Percentiles rank a stretch among this genome's conserved stretches.
These are phyloP conservation scores for Globisporangium iwayamae DNA, from an alignment of 352 stramenopile species.

Conservation along the genomic window DNA sequence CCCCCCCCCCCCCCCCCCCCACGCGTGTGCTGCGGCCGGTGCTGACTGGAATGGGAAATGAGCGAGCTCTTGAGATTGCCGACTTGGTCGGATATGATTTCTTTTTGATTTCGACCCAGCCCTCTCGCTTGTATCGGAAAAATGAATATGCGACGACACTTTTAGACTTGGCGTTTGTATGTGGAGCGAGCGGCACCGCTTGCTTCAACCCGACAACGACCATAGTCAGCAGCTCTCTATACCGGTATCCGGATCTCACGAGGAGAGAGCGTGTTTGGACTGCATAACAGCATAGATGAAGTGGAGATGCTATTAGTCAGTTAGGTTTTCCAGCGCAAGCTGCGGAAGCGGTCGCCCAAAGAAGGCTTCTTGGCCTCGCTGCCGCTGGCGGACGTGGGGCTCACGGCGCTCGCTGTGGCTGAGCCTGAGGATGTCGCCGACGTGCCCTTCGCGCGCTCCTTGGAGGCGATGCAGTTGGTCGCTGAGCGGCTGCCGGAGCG, in stretches of 20 bases:
- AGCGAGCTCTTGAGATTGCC: neutral
- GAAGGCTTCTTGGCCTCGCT: slow-evolving; percentile 22
- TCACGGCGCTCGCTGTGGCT: neutral
- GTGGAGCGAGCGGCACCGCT: slow-evolving; percentile 3
- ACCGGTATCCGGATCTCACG: neutral
- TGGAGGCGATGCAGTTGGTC: slow-evolving; percentile 12
- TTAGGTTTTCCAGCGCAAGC: slow-evolving; percentile 26
- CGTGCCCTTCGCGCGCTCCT: slow-evolving; percentile 10
- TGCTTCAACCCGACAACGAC: slow-evolving; percentile 12
- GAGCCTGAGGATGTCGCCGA: neutral
- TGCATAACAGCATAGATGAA: neutral
- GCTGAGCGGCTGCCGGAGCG: slow-evolving; percentile 13
- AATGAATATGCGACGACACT: too few species aligned
- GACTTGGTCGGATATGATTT: neutral
- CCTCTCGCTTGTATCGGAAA: too few species aligned
- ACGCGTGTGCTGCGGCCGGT: neutral
- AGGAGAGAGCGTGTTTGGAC: neutral
- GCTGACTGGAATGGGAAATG: neutral
- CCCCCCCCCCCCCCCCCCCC: too few species aligned
- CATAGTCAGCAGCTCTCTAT: slow-evolving; percentile 1
- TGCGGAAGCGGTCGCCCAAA: slow-evolving; percentile 30
- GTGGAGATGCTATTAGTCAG: neutral
- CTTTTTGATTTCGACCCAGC: neutral
- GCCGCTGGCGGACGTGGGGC: neutral
- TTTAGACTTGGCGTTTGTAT: slow-evolving; percentile 7